phyloP scores from a whole-genome alignment of 176 grass and related monocot species.

The Avena insularis region DNA sequence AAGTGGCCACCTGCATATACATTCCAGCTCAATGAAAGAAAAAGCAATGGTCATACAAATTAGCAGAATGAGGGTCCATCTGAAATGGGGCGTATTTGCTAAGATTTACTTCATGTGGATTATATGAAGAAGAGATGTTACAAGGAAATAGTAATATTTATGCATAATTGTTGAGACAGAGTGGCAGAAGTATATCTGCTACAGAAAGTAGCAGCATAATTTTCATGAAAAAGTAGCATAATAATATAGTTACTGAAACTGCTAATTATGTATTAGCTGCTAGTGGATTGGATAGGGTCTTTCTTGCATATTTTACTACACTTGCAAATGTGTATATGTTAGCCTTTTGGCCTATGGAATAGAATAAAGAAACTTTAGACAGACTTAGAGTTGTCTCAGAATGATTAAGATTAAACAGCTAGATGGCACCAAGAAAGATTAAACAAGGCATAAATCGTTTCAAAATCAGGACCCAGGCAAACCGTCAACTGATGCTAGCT shows the following conservation, averaged over 20 bases:
- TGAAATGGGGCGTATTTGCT: neutral
- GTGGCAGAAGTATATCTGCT: constrained; percentile 6
- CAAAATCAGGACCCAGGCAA: neutral
- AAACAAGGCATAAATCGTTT: neutral
- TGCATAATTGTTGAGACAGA: neutral
- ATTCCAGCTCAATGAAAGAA: constrained; percentile 35
- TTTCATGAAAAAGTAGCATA: neutral
- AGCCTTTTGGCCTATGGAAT: neutral
- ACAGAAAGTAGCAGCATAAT: constrained; percentile 22
- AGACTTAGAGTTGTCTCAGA: too few relatives aligned
- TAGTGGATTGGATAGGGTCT: neutral
- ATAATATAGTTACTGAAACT: constrained; percentile 19
- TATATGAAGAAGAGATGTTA: constrained; percentile 10
- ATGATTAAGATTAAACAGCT: neutral
- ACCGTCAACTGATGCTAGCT: constrained; percentile 23
- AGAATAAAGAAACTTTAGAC: neutral
- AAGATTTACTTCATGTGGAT: neutral
- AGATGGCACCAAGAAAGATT: constrained; percentile 9
- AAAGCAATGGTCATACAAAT: neutral
- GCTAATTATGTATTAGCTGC: neutral
- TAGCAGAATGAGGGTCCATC: constrained; percentile 5
- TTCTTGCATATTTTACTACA: neutral
- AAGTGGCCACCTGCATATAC: constrained; percentile 71
- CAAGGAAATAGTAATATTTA: constrained; percentile 11
- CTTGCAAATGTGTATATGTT: too few relatives aligned